phyloP scores from a whole-genome alignment of 78 protist genomes.

The Dictyostelium firmibasis region DNA sequence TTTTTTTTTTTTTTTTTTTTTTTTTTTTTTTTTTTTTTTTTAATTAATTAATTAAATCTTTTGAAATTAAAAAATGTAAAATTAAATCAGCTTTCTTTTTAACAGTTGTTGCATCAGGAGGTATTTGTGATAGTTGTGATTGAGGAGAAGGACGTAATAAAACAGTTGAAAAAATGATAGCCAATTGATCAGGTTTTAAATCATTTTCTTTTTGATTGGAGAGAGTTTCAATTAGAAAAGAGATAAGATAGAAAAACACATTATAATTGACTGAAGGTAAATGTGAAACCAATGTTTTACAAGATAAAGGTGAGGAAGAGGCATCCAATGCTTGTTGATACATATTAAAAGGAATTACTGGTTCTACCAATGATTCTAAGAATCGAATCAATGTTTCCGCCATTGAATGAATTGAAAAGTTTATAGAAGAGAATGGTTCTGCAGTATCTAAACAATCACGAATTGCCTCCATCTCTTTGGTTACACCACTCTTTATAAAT shows the following conservation, averaged over 20 bases:
- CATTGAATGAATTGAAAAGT: conserved; percentile 76
- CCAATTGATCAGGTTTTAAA: conserved; percentile 65
- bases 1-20: background rate
- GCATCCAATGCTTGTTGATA: conserved; percentile 75
- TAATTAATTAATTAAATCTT: conserved; percentile 16
- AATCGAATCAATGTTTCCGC: conserved; percentile 84
- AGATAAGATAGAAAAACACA: conserved; percentile 77
- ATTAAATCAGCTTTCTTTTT: conserved; percentile 79
- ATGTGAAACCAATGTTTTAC: conserved; percentile 63
- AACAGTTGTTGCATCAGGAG: conserved; percentile 30
- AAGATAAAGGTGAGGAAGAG: conserved; percentile 31
- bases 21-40: background rate
- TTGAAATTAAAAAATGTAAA: conserved; percentile 46
- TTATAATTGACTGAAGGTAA: conserved; percentile 67
- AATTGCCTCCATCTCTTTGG: conserved; percentile 55
- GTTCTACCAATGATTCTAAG: conserved; percentile 74
- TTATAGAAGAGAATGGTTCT: background rate
- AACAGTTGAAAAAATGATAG: conserved; percentile 47
- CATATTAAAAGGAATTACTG: conserved; percentile 81
- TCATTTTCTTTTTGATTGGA: conserved; percentile 34
- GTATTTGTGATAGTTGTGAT: conserved; percentile 23
- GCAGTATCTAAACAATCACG: conserved; percentile 83
- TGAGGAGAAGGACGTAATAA: conserved; percentile 47
- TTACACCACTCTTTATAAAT: conserved; percentile 70
- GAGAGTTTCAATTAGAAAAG: conserved; percentile 75